Percentiles rank a stretch among this genome's conserved stretches.
These are phyloP conservation scores for Schizothecium vesticola DNA, from an alignment of 495 filamentous ascomycete species.

Conservation along the genomic window DNA sequence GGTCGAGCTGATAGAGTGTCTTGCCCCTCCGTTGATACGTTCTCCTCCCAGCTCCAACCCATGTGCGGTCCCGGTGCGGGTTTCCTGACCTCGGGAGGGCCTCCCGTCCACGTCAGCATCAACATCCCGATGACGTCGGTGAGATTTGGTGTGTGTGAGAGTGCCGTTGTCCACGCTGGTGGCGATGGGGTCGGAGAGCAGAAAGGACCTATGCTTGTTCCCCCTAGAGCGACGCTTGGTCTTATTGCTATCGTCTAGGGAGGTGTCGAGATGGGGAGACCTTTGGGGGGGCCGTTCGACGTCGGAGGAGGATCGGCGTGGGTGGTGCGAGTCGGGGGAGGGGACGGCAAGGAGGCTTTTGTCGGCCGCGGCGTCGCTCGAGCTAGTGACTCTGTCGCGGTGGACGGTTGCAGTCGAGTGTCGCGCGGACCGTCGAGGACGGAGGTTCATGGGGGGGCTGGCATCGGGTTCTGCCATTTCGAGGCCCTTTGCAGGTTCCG, in stretches of 20 bases:
- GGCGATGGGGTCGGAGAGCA: slow-evolving; percentile 36
- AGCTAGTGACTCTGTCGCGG: slow-evolving; percentile 10
- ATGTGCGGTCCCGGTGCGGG: background rate
- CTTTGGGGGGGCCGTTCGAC: slow-evolving; percentile 18
- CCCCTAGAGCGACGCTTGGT: slow-evolving; percentile 21
- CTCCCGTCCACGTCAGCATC: slow-evolving; percentile 10
- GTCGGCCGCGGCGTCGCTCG: slow-evolving; percentile 21
- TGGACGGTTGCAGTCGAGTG: slow-evolving; percentile 13
- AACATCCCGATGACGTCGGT: slow-evolving; percentile 14
- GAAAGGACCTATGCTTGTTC: slow-evolving; percentile 42
- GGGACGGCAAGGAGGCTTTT: slow-evolving; percentile 13
- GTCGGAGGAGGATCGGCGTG: slow-evolving; percentile 17
- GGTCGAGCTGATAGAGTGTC: slow-evolving; percentile 10
- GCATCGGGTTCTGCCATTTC: slow-evolving; percentile 27
- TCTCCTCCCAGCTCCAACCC: background rate
- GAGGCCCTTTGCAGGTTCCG: slow-evolving; percentile 13
- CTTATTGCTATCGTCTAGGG: slow-evolving; percentile 12
- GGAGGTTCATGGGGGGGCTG: slow-evolving; percentile 18
- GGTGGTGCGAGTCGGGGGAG: slow-evolving; percentile 14
- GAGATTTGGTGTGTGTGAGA: slow-evolving; percentile 1
- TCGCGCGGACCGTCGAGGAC: slow-evolving; percentile 18
- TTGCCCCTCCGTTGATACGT: slow-evolving; percentile 2
- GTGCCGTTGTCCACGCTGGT: slow-evolving; percentile 7
- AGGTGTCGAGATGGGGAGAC: slow-evolving; percentile 15
- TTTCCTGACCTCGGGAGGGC: slow-evolving; percentile 9